Evolutionary conservation across 805 yeast genomes (phyloP).

Genomic region (Wickerhamiella shivajii): DNA sequence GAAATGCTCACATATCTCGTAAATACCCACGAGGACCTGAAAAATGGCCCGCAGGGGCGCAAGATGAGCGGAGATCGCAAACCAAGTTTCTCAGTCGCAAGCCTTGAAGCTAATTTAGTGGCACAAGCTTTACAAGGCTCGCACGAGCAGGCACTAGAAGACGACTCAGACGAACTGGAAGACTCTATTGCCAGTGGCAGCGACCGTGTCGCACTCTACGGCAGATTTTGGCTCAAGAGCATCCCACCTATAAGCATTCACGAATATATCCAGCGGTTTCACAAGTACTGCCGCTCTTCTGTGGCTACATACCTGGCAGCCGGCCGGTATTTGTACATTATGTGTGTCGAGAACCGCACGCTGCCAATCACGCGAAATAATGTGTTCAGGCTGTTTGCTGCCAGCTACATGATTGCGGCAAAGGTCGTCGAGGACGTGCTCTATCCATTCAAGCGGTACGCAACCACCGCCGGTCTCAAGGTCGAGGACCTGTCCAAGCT

Average conservation of each 20-base stretch:
- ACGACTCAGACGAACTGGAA: slow-evolving; percentile 4
- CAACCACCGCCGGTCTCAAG: slow-evolving; percentile 35
- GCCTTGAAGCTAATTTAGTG: slow-evolving; percentile 8
- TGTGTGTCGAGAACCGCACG: slow-evolving; percentile 21
- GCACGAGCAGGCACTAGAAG: slow-evolving; percentile 2
- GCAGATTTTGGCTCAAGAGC: slow-evolving; percentile 18
- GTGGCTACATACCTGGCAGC: slow-evolving; percentile 28
- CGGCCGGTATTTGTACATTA: slow-evolving; percentile 23
- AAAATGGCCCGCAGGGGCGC: slow-evolving; percentile 3
- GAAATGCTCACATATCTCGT: slow-evolving; percentile 15
- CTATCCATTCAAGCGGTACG: slow-evolving; percentile 33
- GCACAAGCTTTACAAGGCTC: slow-evolving; percentile 3
- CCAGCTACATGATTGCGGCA: slow-evolving; percentile 32
- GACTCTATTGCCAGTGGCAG: too few relatives aligned
- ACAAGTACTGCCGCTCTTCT: slow-evolving; percentile 28
- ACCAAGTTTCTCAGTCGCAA: slow-evolving; percentile 12
- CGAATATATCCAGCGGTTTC: slow-evolving; percentile 25
- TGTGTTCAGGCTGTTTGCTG: slow-evolving; percentile 32
- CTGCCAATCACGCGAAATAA: slow-evolving; percentile 26
- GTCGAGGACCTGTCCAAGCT: slow-evolving; percentile 32
- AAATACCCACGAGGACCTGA: slow-evolving; percentile 12
- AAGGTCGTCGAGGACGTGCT: slow-evolving; percentile 35
- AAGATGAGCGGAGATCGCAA: slow-evolving; percentile 6
- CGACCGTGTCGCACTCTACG: slow-evolving; percentile 11
- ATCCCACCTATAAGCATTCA: slow-evolving; percentile 20